phyloP scores from a whole-genome alignment of 1,284 basidiomycete genomes.

The Tilletia horrida region DNA sequence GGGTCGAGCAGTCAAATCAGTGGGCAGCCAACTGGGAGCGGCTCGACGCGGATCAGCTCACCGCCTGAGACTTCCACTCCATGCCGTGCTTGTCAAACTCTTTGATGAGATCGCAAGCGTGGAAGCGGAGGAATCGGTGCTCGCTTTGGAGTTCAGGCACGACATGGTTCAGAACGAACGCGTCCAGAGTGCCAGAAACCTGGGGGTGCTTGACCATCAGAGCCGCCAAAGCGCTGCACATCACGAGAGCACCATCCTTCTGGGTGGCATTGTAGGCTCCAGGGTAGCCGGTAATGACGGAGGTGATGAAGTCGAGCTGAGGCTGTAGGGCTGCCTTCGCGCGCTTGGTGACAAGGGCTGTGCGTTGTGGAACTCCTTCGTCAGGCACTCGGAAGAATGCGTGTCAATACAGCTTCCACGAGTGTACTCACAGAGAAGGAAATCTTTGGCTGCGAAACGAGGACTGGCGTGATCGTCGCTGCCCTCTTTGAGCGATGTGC shows the following conservation, averaged over 20 bases:
- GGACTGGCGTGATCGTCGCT: constrained; percentile 13
- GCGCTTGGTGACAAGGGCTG: constrained; percentile 40
- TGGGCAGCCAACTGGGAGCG: background rate
- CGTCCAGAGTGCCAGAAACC: constrained; percentile 43
- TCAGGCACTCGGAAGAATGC: no score
- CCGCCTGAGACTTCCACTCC: constrained; percentile 31
- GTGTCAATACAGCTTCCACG: no score
- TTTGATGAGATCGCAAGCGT: constrained; percentile 46
- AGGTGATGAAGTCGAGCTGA: constrained; percentile 48
- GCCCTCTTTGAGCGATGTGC: background rate
- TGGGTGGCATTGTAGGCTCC: constrained; percentile 36
- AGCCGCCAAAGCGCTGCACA: constrained; percentile 40
- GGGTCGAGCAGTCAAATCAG: constrained; percentile 18
- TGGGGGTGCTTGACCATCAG: constrained; percentile 47
- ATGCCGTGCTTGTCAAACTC: constrained; percentile 46
- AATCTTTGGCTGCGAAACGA: background rate
- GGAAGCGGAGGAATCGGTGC: constrained; percentile 46
- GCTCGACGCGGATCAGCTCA: background rate
- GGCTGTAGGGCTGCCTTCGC: constrained; percentile 49
- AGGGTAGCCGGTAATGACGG: constrained; percentile 42
- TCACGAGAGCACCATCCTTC: constrained; percentile 51
- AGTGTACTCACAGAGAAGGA: background rate
- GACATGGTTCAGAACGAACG: constrained; percentile 49
- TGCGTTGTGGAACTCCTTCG: no score
- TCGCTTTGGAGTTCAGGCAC: constrained; percentile 46